A percentile compares a stretch with the other conserved stretches of the same genome.
Conservation (phyloP, 225 moss, liverwort and hornwort species). For the Rhytidiadelphus loreus region DNA sequence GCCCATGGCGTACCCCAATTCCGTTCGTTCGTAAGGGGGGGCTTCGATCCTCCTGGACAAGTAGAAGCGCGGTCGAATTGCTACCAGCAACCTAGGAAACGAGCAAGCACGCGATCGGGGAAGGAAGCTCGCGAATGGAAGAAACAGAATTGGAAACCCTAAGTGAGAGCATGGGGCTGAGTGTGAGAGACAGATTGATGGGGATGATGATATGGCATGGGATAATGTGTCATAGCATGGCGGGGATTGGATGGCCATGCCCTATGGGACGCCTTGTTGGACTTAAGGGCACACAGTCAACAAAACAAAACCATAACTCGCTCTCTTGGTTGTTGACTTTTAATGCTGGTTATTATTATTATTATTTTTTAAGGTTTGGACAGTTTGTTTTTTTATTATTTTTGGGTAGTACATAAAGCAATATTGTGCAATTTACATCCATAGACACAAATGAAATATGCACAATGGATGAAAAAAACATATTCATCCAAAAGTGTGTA, state of each 20-base stretch:
- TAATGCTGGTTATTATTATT: neutral
- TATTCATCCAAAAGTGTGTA: neutral
- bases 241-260: neutral
- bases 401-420: neutral
- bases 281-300: neutral
- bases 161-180: neutral
- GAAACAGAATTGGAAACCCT: neutral
- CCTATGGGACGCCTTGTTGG: neutral
- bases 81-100: neutral
- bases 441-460: neutral
- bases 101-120: neutral
- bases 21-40: neutral
- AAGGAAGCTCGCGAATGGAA: neutral
- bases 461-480: neutral
- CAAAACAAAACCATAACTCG: neutral
- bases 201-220: neutral
- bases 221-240: neutral
- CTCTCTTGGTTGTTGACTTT: neutral
- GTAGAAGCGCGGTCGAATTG: neutral
- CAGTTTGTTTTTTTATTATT: neutral
- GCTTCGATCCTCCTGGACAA: neutral
- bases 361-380: neutral
- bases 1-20: conserved; percentile 13
- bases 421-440: neutral
- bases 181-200: neutral